Conservation (phyloP, 2,329 filamentous ascomycete genomes). For the Arthrobotrys iridis region DNA sequence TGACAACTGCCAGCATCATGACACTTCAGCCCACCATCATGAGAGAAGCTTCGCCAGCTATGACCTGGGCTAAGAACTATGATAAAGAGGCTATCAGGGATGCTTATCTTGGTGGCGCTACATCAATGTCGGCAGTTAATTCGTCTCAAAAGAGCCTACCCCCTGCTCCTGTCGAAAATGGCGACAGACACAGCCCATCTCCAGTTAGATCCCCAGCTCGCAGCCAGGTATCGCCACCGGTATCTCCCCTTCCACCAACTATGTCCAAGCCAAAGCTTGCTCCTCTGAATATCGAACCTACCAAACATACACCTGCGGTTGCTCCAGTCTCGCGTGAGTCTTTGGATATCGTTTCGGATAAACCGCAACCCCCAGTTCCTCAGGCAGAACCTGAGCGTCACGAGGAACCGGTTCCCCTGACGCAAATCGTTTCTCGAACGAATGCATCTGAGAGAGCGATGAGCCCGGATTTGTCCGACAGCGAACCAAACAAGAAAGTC, state of each 20-base stretch:
- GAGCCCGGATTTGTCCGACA: constrained; percentile 59
- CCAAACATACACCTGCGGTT: background rate
- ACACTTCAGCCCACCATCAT: constrained; percentile 86
- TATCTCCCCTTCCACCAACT: constrained; percentile 4
- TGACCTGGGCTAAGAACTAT: constrained; percentile 97
- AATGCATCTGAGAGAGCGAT: constrained; percentile 56
- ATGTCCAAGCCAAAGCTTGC: constrained; percentile 22
- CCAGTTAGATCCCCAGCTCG: constrained; percentile 17
- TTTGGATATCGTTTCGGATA: constrained; percentile 45
- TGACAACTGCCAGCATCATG: constrained; percentile 81
- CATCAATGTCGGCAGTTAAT: constrained; percentile 33
- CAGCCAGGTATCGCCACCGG: constrained; percentile 8
- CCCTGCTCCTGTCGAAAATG: constrained; percentile 36
- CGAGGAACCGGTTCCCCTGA: constrained; percentile 21
- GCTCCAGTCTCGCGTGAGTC: constrained; percentile 23
- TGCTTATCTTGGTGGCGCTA: constrained; percentile 72
- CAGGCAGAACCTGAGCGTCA: constrained; percentile 56
- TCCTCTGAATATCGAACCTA: constrained; percentile 6
- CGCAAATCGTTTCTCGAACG: constrained; percentile 35
- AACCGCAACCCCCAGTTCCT: constrained; percentile 55
- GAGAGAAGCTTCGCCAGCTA: constrained; percentile 86
- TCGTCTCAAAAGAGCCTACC: constrained; percentile 43
- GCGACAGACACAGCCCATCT: constrained; percentile 24
- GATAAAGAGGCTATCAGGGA: constrained; percentile 87
- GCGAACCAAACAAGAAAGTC: constrained; percentile 56